These are phyloP conservation scores for Arabidopsis suecica DNA, from an alignment of 345 rosid species.

Conservation along the genomic window DNA sequence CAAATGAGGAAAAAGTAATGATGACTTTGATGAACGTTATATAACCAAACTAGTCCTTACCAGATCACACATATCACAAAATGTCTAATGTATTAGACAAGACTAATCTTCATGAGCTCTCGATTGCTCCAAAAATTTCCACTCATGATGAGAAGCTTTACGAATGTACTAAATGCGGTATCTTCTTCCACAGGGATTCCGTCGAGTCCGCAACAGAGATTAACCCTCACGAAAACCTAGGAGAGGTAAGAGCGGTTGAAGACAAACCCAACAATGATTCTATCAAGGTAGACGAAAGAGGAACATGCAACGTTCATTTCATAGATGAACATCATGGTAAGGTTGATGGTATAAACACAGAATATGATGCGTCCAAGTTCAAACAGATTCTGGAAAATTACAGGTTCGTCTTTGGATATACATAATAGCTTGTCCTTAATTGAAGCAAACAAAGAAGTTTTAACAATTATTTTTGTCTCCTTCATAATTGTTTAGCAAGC, in stretches of 20 bases:
- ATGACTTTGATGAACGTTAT: background rate
- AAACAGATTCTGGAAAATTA: background rate
- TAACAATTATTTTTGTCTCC: background rate
- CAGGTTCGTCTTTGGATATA: background rate
- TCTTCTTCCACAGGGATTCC: background rate
- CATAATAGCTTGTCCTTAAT: too few species aligned
- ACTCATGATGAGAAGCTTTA: background rate
- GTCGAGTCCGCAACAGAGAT: background rate
- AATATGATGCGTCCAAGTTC: background rate
- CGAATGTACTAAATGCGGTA: background rate
- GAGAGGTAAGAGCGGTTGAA: background rate
- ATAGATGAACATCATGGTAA: background rate
- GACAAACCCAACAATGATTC: background rate
- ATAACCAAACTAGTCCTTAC: background rate
- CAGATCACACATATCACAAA: background rate
- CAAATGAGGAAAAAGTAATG: background rate
- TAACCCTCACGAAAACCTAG: background rate
- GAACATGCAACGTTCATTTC: background rate
- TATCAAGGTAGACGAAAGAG: background rate
- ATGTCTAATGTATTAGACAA: background rate
- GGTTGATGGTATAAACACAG: constrained; percentile 2
- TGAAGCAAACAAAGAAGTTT: background rate
- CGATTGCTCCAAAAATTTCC: background rate
- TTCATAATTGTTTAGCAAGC: constrained; percentile 65
- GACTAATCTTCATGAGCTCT: background rate